Evolutionary conservation across 1,284 basidiomycete species (phyloP).

Genomic region (Trametes hirsuta): DNA sequence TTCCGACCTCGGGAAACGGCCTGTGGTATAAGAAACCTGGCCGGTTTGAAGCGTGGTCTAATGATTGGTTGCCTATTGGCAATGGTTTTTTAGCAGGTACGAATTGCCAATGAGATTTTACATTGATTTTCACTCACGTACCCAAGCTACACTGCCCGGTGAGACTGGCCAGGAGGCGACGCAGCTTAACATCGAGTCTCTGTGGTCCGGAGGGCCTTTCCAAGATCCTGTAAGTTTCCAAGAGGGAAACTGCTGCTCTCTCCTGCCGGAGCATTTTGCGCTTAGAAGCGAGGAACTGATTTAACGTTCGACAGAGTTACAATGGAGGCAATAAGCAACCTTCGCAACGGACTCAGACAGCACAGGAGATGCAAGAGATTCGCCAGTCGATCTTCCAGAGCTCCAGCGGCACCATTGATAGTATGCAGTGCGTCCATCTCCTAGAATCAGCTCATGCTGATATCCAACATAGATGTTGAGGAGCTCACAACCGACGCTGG

Average conservation of each 20-base stretch:
- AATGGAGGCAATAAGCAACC: constrained; percentile 70
- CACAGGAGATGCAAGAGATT: constrained; percentile 53
- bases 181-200: constrained; percentile 73
- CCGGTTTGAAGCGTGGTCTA: constrained; percentile 49
- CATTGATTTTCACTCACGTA: neutral
- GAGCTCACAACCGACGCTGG: constrained; percentile 56
- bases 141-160: constrained; percentile 65
- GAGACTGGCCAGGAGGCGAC: constrained; percentile 60
- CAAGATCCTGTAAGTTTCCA: constrained; percentile 54
- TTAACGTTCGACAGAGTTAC: constrained; percentile 47
- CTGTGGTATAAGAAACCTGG: constrained; percentile 67
- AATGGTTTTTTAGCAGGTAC: constrained; percentile 75
- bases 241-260: neutral
- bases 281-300: too few species aligned
- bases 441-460: neutral
- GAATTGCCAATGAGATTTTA: neutral
- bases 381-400: constrained; percentile 62
- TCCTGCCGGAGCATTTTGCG: too few species aligned
- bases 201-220: constrained; percentile 79
- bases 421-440: constrained; percentile 39
- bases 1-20: constrained; percentile 73
- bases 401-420: constrained; percentile 58
- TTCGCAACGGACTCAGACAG: constrained; percentile 47
- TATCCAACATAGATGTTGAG: constrained; percentile 50
- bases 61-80: constrained; percentile 67